Evolutionary conservation across 2,329 filamentous ascomycete species (phyloP).

Genomic region (Diplocarpon mali): DNA sequence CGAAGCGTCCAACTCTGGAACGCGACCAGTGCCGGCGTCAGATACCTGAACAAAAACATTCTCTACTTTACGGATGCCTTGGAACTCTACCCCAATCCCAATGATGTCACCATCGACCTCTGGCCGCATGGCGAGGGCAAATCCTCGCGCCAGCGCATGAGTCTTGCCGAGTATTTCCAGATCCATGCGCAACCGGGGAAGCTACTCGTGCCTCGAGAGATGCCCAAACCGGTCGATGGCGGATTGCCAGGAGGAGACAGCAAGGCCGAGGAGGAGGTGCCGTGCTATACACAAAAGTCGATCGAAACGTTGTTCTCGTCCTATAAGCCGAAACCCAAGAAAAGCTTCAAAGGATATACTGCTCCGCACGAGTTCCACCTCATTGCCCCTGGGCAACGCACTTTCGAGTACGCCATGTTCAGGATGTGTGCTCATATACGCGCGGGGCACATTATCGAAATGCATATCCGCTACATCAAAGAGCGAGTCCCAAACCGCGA

Average conservation of each 20-base stretch:
- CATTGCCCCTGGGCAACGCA: neutral
- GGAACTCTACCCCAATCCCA: neutral
- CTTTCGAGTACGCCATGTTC: neutral
- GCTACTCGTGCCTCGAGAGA: neutral
- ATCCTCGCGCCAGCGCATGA: neutral
- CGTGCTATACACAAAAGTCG: neutral
- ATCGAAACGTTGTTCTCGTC: neutral
- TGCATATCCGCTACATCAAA: neutral
- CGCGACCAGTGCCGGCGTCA: neutral
- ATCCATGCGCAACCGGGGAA: neutral
- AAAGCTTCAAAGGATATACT: too few species aligned
- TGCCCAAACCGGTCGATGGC: neutral
- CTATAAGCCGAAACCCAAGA: too few species aligned
- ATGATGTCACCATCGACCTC: neutral
- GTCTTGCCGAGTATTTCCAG: neutral
- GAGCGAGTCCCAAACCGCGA: neutral
- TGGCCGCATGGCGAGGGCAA: neutral
- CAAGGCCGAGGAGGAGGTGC: neutral
- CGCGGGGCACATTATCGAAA: neutral
- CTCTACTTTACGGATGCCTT: neutral
- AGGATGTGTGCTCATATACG: neutral
- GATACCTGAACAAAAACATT: neutral
- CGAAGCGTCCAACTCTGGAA: neutral
- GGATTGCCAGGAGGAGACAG: neutral
- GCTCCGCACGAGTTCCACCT: neutral